phyloP scores from a whole-genome alignment of 306 rosid genomes.

The Inga oerstediana region DNA sequence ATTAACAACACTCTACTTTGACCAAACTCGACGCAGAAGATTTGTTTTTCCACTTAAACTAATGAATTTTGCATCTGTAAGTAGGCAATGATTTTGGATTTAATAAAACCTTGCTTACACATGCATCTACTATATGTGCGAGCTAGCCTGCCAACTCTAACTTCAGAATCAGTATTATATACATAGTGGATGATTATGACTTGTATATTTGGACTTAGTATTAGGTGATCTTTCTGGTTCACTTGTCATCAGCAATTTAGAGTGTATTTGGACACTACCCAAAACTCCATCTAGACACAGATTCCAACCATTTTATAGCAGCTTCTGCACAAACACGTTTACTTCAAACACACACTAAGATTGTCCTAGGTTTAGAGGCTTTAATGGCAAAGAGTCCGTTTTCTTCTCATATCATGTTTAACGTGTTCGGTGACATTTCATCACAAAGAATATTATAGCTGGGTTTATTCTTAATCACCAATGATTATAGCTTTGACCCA shows the following conservation, averaged over 20 bases:
- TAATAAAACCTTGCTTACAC: constrained; percentile 11
- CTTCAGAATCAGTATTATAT: neutral
- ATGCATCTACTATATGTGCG: neutral
- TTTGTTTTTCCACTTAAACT: neutral
- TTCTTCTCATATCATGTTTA: neutral
- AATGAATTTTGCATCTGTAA: neutral
- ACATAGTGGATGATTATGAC: neutral
- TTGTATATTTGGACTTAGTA: too few species aligned
- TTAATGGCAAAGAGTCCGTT: neutral
- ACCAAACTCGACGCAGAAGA: constrained; percentile 9
- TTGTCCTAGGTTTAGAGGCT: neutral
- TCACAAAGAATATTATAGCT: neutral
- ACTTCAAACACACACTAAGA: neutral
- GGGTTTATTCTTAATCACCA: neutral
- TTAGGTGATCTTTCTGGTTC: neutral
- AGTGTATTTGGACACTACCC: neutral
- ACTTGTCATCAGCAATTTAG: too few species aligned
- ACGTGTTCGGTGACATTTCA: constrained; percentile 16
- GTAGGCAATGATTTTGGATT: constrained; percentile 28
- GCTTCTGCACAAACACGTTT: neutral
- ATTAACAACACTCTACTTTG: neutral
- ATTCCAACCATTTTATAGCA: neutral
- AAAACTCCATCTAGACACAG: neutral
- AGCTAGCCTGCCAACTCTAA: constrained; percentile 10
- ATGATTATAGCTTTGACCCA: constrained; percentile 23